Conservation (phyloP, 345 rosid genomes). For the Camelina laxa region DNA sequence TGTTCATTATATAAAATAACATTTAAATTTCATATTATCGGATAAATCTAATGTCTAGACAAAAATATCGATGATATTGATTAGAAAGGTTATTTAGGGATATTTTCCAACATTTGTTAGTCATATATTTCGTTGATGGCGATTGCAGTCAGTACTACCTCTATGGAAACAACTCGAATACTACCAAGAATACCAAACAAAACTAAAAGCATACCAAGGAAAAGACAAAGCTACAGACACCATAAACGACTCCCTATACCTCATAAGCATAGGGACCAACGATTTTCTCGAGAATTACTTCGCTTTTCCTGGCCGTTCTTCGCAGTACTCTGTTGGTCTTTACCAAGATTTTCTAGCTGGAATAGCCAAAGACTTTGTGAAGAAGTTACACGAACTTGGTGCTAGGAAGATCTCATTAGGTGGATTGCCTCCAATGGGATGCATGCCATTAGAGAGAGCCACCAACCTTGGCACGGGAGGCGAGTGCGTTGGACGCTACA, state of each 20-base stretch:
- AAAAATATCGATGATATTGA: not conserved
- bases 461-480: slow-evolving; percentile 49
- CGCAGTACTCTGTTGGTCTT: slow-evolving; percentile 46
- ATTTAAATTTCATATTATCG: too few relatives aligned
- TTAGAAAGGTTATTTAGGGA: not conserved
- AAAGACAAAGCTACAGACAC: slow-evolving; percentile 39
- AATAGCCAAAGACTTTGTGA: slow-evolving; percentile 52
- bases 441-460: slow-evolving; percentile 70
- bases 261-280: slow-evolving; percentile 65
- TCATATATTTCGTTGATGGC: not conserved
- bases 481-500: slow-evolving; percentile 51
- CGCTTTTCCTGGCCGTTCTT: slow-evolving; percentile 48
- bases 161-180: slow-evolving; percentile 63
- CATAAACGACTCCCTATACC: slow-evolving; percentile 49
- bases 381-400: slow-evolving; percentile 51
- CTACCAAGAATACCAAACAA: slow-evolving; percentile 58
- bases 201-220: slow-evolving; percentile 52
- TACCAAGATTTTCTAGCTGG: slow-evolving; percentile 52
- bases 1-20: too few relatives aligned
- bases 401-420: slow-evolving; percentile 65
- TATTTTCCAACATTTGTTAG: not conserved
- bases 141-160: slow-evolving; percentile 60
- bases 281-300: slow-evolving; percentile 71
- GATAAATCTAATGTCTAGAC: too few relatives aligned
- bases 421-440: slow-evolving; percentile 73